phyloP scores from a whole-genome alignment of 2,329 filamentous ascomycete genomes.

The Aspergillus aculeatinus region DNA sequence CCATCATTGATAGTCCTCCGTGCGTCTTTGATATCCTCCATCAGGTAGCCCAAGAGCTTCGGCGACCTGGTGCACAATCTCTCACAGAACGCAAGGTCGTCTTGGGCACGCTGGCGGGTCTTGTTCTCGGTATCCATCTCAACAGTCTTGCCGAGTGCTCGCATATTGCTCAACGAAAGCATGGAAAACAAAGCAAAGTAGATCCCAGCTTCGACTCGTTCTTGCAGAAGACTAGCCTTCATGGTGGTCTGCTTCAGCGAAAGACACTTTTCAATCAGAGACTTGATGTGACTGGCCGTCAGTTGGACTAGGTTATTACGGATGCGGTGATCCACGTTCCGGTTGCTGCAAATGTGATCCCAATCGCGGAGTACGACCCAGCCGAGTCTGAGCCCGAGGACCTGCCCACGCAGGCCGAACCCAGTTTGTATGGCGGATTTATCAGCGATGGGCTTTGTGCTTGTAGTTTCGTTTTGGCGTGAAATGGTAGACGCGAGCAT shows the following conservation, averaged over 20 bases:
- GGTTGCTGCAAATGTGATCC: background rate
- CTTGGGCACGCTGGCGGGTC: background rate
- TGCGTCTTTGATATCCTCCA: slow-evolving; percentile 5
- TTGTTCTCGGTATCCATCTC: background rate
- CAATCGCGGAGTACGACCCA: slow-evolving; percentile 1
- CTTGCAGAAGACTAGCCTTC: background rate
- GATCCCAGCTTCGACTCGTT: slow-evolving; percentile 7
- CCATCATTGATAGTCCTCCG: slow-evolving; percentile 4
- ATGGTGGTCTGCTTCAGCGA: background rate
- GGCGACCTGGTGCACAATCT: background rate
- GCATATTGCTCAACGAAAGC: slow-evolving; percentile 1
- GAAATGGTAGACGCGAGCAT: slow-evolving; percentile 5
- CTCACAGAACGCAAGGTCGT: slow-evolving; percentile 1
- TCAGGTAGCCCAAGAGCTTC: background rate
- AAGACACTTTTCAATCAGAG: background rate
- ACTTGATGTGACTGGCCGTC: background rate
- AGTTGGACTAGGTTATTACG: background rate
- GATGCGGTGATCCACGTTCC: background rate
- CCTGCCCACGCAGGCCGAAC: slow-evolving; percentile 5
- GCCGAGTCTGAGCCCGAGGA: slow-evolving; percentile 1
- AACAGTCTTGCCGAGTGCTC: background rate
- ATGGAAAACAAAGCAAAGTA: slow-evolving; percentile 8
- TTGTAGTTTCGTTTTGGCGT: background rate
- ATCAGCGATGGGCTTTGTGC: background rate
- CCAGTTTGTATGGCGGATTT: slow-evolving; percentile 4